Evolutionary conservation across 345 rosid genomes (phyloP).

Genomic region (Salix brachista): DNA sequence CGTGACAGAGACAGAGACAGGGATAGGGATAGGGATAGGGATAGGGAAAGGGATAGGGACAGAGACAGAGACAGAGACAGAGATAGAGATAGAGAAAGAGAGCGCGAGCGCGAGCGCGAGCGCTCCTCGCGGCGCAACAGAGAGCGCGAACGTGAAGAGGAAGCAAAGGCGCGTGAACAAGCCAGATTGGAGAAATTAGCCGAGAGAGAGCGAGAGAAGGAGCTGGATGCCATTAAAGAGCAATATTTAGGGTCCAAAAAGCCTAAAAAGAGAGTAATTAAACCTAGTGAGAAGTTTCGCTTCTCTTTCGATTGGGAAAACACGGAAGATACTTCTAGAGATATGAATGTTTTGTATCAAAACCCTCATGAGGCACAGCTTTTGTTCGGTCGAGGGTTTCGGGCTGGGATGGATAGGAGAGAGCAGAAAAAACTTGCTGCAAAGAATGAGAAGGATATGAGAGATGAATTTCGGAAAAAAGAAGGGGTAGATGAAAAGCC

Average conservation of each 20-base stretch:
- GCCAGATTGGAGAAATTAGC: slow-evolving; percentile 66
- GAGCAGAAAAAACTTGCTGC: slow-evolving; percentile 96
- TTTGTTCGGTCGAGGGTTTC: slow-evolving; percentile 84
- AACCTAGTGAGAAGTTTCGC: slow-evolving; percentile 88
- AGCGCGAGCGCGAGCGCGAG: slow-evolving; percentile 38
- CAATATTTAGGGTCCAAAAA: slow-evolving; percentile 90
- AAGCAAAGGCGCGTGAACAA: slow-evolving; percentile 53
- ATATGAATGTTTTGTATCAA: slow-evolving; percentile 76
- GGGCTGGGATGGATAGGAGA: slow-evolving; percentile 91
- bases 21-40: slow-evolving; percentile 36
- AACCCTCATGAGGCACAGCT: slow-evolving; percentile 97
- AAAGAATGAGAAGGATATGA: slow-evolving; percentile 82
- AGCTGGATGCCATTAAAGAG: slow-evolving; percentile 75
- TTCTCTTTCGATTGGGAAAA: slow-evolving; percentile 96
- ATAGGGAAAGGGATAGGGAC: slow-evolving; percentile 36
- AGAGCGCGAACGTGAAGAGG: slow-evolving; percentile 70
- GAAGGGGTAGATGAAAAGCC: slow-evolving; percentile 85
- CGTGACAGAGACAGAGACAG: slow-evolving; percentile 31
- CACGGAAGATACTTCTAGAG: slow-evolving; percentile 87
- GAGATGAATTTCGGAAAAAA: slow-evolving; percentile 75
- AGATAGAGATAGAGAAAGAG: slow-evolving; percentile 27
- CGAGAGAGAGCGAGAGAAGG: slow-evolving; percentile 79
- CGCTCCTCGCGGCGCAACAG: slow-evolving; percentile 29
- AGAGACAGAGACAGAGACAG: slow-evolving; percentile 27
- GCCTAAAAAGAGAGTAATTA: slow-evolving; percentile 88